Evolutionary conservation across 2,329 filamentous ascomycete genomes (phyloP).

Genomic region (Fusarium tricinctum): DNA sequence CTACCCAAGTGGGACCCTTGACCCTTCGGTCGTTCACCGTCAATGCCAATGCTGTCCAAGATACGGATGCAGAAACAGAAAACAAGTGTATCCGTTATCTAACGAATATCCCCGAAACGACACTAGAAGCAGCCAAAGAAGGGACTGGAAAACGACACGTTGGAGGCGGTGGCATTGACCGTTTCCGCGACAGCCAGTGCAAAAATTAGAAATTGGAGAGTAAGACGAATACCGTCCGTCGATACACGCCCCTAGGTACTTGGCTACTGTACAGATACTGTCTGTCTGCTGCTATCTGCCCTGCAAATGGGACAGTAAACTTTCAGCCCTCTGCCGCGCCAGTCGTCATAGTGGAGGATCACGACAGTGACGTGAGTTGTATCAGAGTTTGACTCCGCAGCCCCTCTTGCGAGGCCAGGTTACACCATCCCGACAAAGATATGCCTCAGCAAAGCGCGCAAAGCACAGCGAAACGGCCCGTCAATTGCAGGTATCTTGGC

Average conservation of each 20-base stretch:
- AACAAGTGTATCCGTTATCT: conserved; percentile 32
- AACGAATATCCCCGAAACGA: conserved; percentile 2
- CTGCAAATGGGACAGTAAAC: conserved; percentile 5
- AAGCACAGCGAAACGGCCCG: conserved; percentile 5
- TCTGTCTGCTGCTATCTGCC: conserved; percentile 5
- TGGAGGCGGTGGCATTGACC: conserved; percentile 31
- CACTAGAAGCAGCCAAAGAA: conserved; percentile 17
- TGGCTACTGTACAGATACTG: neutral
- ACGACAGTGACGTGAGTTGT: conserved; percentile 34
- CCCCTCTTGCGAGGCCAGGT: conserved; percentile 38
- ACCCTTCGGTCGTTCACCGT: conserved; percentile 40
- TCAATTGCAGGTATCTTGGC: conserved; percentile 22
- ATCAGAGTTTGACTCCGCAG: conserved; percentile 30
- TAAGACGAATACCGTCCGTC: neutral
- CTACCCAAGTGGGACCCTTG: conserved; percentile 40
- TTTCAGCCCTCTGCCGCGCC: conserved; percentile 23
- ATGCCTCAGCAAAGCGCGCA: conserved; percentile 33
- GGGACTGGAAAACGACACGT: conserved; percentile 23
- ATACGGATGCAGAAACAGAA: too few species aligned
- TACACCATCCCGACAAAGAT: conserved; percentile 39
- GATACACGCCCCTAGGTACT: neutral
- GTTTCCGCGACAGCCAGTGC: conserved; percentile 37
- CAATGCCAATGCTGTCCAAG: conserved; percentile 34
- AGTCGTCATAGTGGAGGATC: conserved; percentile 25
- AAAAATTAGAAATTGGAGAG: neutral